Percentiles rank a stretch among this genome's conserved stretches.
These are phyloP conservation scores for Phytophthora melonis DNA, from an alignment of 352 stramenopile species.

Conservation along the genomic window DNA sequence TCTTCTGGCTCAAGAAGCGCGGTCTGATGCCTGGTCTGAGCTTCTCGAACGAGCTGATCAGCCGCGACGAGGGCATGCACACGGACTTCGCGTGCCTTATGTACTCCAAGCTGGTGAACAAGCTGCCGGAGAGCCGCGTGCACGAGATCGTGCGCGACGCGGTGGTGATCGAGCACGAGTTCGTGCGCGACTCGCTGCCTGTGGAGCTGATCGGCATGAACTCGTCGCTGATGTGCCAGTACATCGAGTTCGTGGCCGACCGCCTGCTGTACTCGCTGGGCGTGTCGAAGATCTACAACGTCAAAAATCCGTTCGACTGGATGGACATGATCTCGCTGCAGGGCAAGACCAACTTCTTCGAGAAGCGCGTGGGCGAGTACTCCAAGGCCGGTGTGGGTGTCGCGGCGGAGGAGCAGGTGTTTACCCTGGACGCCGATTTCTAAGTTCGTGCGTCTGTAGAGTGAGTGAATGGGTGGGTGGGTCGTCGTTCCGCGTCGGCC, in stretches of 20 bases:
- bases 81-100: slow-evolving; percentile 99
- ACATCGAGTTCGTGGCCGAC: slow-evolving; percentile 99
- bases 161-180: slow-evolving; percentile 98
- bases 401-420: slow-evolving; percentile 88
- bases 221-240: slow-evolving; percentile 97
- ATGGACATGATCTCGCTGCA: slow-evolving; percentile 99
- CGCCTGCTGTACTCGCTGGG: slow-evolving; percentile 94
- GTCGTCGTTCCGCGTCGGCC: slow-evolving; percentile 74
- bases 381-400: slow-evolving; percentile 97
- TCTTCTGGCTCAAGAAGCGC: slow-evolving; percentile 99
- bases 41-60: slow-evolving; percentile 99
- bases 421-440: slow-evolving; percentile 95
- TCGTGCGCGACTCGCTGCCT: slow-evolving; percentile 96
- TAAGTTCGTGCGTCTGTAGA: slow-evolving; percentile 53
- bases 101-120: slow-evolving; percentile 98
- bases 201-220: slow-evolving; percentile 99
- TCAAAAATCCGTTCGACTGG: slow-evolving; percentile 98
- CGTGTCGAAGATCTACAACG: slow-evolving; percentile 94
- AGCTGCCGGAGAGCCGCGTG: slow-evolving; percentile 93
- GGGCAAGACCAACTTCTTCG: slow-evolving; percentile 95
- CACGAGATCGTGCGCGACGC: slow-evolving; percentile 96
- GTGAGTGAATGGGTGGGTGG: neutral
- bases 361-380: slow-evolving; percentile 99
- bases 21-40: slow-evolving; percentile 98
- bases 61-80: slow-evolving; percentile 98